A percentile compares a stretch with the other conserved stretches of the same genome.
phyloP scores from a whole-genome alignment of 108 stramenopile species.

The Nitzschia putrida region DNA sequence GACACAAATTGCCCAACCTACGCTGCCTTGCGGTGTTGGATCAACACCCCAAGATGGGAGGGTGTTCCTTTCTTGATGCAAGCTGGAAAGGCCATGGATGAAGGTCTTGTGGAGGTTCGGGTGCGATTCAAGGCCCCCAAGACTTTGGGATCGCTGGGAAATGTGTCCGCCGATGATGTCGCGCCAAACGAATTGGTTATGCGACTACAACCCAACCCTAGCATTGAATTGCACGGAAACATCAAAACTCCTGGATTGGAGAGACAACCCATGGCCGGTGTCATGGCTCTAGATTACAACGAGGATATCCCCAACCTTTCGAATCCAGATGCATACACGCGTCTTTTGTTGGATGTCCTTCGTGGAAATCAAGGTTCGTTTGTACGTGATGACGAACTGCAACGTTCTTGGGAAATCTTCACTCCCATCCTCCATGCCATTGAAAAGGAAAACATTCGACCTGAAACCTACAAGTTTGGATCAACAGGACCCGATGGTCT shows the following conservation, averaged over 20 bases:
- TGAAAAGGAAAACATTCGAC: conserved; percentile 60
- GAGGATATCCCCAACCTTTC: conserved; percentile 27
- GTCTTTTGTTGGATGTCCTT: conserved; percentile 92
- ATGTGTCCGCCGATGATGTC: conserved; percentile 17
- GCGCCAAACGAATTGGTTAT: conserved; percentile 91
- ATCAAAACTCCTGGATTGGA: conserved; percentile 92
- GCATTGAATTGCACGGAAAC: conserved; percentile 86
- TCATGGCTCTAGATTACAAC: conserved; percentile 79
- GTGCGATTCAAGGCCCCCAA: conserved; percentile 84
- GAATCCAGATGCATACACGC: conserved; percentile 94
- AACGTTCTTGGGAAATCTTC: conserved; percentile 91
- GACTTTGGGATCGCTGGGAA: conserved; percentile 50
- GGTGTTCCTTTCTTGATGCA: conserved; percentile 97
- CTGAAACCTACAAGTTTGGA: conserved; percentile 73
- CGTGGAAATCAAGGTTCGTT: conserved; percentile 89
- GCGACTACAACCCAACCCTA: conserved; percentile 84
- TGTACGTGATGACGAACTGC: conserved; percentile 94
- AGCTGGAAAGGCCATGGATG: conserved; percentile 95
- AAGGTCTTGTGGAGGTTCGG: conserved; percentile 88
- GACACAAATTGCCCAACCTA: conserved; percentile 92
- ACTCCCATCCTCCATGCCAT: conserved; percentile 90
- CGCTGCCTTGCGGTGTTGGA: conserved; percentile 74
- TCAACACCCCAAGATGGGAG: conserved; percentile 94
- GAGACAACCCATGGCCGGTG: conserved; percentile 61
- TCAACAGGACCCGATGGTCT: conserved; percentile 71